Evolutionary conservation across 139 green algal genomes (phyloP), one percentile per base, ranked within the genome.

Genomic region (Haematococcus sp.): DNA sequence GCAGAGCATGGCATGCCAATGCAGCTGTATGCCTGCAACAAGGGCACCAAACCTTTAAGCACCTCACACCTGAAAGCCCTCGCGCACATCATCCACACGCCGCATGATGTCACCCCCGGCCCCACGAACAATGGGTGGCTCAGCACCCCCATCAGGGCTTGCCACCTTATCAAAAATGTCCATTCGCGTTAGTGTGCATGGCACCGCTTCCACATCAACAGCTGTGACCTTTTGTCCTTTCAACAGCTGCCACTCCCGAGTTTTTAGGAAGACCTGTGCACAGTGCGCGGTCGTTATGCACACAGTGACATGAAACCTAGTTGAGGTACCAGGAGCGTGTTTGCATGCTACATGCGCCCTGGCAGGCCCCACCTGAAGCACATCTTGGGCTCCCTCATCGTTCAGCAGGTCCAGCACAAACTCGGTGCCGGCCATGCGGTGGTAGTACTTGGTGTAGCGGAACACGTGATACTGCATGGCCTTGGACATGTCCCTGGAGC

Each of bases 401-500:
- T 81, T 81, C 27, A 90, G 46, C 69, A 90, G 70, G 52, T 90
- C 85, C 17, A 68, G n/a, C 0, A 82, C 4, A 3, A 90, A 70
- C 74, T 90, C 81, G 59, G 43, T 0, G 30, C 78, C 71, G 73
- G 74, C 44, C 71, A 90, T 76, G 40, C 86, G 86, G 63, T 87
- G 82, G 52, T 88, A 90, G 31, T 81, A 73, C 40, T 88, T 90
- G 4, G 63, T 83, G 70, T 88, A 90, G 20, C 73, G 74, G 34
- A 90, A 87, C 2, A 68, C 49, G 9, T 79, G 54, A 56, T 73
- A 75, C 19, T 71, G 58, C 40, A 71, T 55, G 40, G 28, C 56
- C 19, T 71, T 77, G 16, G 34, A 34, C 46, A 88, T 79, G 68
- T 83, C 80, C 80, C 83, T 88, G 81, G 23, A 58, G 23, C 15